phyloP scores from a whole-genome alignment of 1,139 yeast species.

The Lodderomyces metapsilosis region DNA sequence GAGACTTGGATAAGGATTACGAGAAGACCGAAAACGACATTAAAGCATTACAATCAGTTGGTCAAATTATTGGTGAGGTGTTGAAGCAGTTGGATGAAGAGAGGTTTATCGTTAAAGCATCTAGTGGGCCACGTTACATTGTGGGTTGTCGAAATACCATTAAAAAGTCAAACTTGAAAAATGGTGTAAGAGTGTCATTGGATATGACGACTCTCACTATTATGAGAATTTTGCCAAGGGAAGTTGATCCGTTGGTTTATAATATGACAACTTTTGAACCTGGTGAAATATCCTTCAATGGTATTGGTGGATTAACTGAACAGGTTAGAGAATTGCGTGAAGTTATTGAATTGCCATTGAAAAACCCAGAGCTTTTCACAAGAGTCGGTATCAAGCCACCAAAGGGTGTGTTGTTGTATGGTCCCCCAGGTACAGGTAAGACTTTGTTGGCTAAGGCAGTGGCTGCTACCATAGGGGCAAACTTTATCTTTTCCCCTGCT shows the following conservation, averaged over 20 bases:
- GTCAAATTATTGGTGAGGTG: constrained; percentile 97
- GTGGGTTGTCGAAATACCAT: constrained; percentile 97
- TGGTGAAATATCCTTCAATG: constrained; percentile 91
- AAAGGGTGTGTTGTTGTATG: constrained; percentile 93
- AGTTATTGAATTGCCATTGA: constrained; percentile 94
- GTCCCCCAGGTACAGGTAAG: constrained; percentile 99
- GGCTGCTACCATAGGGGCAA: constrained; percentile 98
- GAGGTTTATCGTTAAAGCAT: constrained; percentile 93
- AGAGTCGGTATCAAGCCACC: constrained; percentile 98
- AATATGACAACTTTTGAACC: constrained; percentile 98
- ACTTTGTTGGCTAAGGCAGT: constrained; percentile 95
- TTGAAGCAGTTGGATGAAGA: constrained; percentile 95
- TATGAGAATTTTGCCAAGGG: constrained; percentile 96
- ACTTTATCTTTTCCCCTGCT: constrained; percentile 96
- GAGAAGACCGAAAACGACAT: constrained; percentile 96
- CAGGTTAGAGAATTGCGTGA: constrained; percentile 96
- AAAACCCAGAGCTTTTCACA: constrained; percentile 92
- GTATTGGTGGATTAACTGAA: constrained; percentile 95
- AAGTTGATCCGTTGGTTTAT: constrained; percentile 96
- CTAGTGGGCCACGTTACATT: constrained; percentile 96
- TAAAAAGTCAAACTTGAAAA: constrained; percentile 76
- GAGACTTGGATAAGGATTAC: constrained; percentile 79
- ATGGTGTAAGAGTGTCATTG: constrained; percentile 93
- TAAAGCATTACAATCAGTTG: constrained; percentile 95
- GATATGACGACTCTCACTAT: constrained; percentile 98